These are phyloP conservation scores for Aspergillus hancockii DNA, from an alignment of 495 filamentous ascomycete species.

Conservation along the genomic window DNA sequence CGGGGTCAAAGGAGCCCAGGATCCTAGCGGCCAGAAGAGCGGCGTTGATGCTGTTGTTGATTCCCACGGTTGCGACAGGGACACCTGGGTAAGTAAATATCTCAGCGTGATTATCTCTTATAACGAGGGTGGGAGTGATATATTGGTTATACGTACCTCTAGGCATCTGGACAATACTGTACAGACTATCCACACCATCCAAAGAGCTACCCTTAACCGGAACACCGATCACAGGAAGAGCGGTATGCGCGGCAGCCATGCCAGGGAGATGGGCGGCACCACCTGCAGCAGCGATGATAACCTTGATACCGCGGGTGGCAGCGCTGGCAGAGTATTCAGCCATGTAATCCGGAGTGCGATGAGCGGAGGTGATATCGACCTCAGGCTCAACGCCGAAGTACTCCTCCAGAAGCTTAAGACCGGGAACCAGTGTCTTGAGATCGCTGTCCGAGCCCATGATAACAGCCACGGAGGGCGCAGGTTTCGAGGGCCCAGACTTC, in stretches of 20 bases:
- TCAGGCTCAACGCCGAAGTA: conserved; percentile 73
- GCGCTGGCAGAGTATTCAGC: conserved; percentile 70
- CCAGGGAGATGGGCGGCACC: conserved; percentile 91
- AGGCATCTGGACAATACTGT: conserved; percentile 95
- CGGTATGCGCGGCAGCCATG: conserved; percentile 83
- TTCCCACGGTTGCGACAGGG: conserved; percentile 85
- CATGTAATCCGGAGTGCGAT: conserved; percentile 87
- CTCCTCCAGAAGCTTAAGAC: conserved; percentile 71
- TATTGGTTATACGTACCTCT: conserved; percentile 42
- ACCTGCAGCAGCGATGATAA: conserved; percentile 93
- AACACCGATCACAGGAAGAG: conserved; percentile 90
- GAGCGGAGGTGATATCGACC: conserved; percentile 87
- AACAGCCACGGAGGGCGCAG: conserved; percentile 69
- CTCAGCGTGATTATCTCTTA: conserved; percentile 14
- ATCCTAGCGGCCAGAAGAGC: conserved; percentile 87
- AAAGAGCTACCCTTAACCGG: conserved; percentile 84
- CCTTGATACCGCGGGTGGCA: conserved; percentile 69
- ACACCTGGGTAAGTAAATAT: conserved; percentile 54
- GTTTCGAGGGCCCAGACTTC: conserved; percentile 34
- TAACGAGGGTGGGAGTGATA: neutral
- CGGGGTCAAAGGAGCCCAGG: conserved; percentile 65
- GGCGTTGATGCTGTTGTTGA: conserved; percentile 93
- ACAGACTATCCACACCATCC: conserved; percentile 86
- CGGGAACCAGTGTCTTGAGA: conserved; percentile 73
- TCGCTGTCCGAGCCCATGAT: conserved; percentile 98